Base-by-base conservation (phyloP, 2,329 filamentous ascomycete species). In the Penicillium sp. region DNA sequence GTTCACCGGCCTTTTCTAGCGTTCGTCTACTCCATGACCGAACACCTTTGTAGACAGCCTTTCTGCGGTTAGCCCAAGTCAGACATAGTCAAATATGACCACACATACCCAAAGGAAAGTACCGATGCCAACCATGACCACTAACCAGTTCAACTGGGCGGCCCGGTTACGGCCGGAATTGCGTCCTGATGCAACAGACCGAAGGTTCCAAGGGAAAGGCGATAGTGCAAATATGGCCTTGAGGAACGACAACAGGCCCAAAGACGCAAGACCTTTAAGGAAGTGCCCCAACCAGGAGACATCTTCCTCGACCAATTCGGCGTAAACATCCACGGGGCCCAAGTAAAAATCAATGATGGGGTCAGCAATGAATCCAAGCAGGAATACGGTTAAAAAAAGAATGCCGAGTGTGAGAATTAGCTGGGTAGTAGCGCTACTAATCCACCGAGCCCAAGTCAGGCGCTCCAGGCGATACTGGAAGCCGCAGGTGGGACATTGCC, bases 321-420 rank as follows among this genome's bases (percentile, higher is more conserved):
- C 60, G 27, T 85, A 76, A 39, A 88, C 84, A 48, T 86, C 84
- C 53, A 85, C 75, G 0, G 91, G 91, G 67, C 96, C 91, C 52
- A 93, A 76, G 78, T 93, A 96, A 29, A 96, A 77, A 64, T 91
- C 90, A 71, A 97, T 87, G 57, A 97, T 90, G 1, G 92, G 92
- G 72, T 97, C 92, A 56, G 92, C 93, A 61, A 97, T 76, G 66
- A 97, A 97, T 40, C 94, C 94, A 53, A 97, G 84, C 0, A 90
- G 38, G 67, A 96, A 97, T 27, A 96, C 81, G 49, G 86, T 82
- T 41, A 86, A 58, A 35, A 91, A 54, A 60, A 97, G 82, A 59
- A 96, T 88, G 21, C 80, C 47, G 3, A 90, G 62, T 0, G 93
- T 97, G 63, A 97, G 77, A 1, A 75, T 69, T 31, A 90, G 76